Base-by-base conservation (phyloP, 352 stramenopile species). In the Sclerospora graminicola region DNA sequence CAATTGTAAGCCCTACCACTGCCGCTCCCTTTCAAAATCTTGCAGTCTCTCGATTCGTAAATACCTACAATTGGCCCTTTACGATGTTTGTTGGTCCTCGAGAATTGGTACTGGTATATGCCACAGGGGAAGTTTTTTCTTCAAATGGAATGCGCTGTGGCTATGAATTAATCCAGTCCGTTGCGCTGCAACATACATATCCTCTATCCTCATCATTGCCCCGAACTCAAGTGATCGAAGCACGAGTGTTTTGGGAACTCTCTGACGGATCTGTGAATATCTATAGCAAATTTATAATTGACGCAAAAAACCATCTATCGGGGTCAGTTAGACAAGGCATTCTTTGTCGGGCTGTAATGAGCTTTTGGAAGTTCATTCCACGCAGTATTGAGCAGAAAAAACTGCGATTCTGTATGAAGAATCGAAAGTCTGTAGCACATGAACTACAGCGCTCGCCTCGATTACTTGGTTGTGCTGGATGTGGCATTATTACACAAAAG, bases 281-380 rank as follows among this genome's bases (percentile, higher is more conserved):
- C 2, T 64, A 57, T 33, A 60, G 29, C 30, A 64, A 64, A 28
- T 32, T 60, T 20, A 45, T 60, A 13, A 45, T 57, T 6, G 50
- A 64, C 41, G 43, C 50, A 29, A 38, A 35, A 14, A 38, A 27
- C 27, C 55, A 19, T 5, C 30, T 60, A 4, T 41, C 55, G 0
- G 50, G 60, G 13, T 41, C 50, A 7, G 14, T 64, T 6, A 64
- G 56, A 38, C 34, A 47, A 13, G 41, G 32, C 6, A 57, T 64
- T 32, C 35, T 64, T 8, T 60, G 55, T 34, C 50, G 41, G 8
- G 41, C 23, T 10, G 40, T 64, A 2, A 37, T 57, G 36, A 41
- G 41, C 10, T 64, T 60, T 37, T 64, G 55, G 55, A 64, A 64
- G 33, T 64, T 57, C 28, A 51, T 64, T 10, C 55, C 55, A 6